Base-by-base conservation (phyloP, 768 basidiomycete species). In the Leucocoprinus sp. region DNA sequence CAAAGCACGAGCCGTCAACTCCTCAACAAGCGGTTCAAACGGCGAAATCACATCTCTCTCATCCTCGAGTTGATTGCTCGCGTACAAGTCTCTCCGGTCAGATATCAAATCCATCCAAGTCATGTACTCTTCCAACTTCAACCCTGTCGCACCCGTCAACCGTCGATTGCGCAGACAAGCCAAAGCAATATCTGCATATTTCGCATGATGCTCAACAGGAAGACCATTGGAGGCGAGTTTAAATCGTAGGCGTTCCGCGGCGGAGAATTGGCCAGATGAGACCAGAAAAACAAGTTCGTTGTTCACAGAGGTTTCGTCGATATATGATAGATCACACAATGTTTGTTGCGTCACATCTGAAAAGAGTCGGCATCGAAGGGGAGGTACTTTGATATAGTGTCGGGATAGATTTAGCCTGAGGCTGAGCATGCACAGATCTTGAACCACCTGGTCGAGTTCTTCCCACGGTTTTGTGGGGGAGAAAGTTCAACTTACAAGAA, bases 211-310 rank as follows among this genome's bases (percentile, higher is more conserved):
- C 2, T 23, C 1, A 2, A 47, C 15, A 8, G 1, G 5, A 6
- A 35, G 15, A 8, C 45, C 37, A 3, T 47, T 41, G 9, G 39
- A n/a, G 17, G 28, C 11, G 17, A 47, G 12, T 26, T 47, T 47
- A 17, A 27, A 12, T 0, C 45, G 45, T 1, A 47, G 39, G 5
- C 45, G 45, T 41, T 47, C 45, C 12, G 45, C 45, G 3, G 45
- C 38, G 1, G 39, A 40, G n/a, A 47, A 47, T 3, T 24, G 39
- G 22, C 45, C 45, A 4, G 39, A 17, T n/a, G 7, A n/a, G 22
- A 41, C 38, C 17, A 41, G 45, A 1, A 17, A 35, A 12, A 15
- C 21, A 14, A 47, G 24, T 5, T 14, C 9, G 11, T 34, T 5
- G 36, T 45, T 45, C 18, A 37, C 36, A 8, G 37, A 12, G 24